A percentile compares a stretch with the other conserved stretches of the same genome.
These are phyloP conservation scores for Starmerella floris DNA, from an alignment of 805 yeast genomes.

Conservation along the genomic window DNA sequence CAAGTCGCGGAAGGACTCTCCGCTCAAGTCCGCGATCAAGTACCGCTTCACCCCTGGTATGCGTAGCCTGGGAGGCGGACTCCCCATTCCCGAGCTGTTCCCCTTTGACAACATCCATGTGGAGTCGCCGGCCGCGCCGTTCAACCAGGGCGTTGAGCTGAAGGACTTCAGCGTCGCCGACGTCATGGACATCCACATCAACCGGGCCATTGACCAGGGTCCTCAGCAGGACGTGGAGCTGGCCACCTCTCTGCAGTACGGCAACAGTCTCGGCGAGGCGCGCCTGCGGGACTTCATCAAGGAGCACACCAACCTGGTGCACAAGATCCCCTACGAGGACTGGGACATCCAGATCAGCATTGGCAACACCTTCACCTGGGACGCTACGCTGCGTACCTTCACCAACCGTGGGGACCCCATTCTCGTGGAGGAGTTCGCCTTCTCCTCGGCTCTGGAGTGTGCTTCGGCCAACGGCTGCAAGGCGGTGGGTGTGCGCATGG, in stretches of 20 bases:
- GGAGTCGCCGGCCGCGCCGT: conserved; percentile 58
- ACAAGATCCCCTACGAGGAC: conserved; percentile 41
- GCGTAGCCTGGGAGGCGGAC: conserved; percentile 88
- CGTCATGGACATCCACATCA: conserved; percentile 24
- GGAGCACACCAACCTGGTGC: conserved; percentile 45
- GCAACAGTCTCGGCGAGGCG: conserved; percentile 67
- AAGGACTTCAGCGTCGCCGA: conserved; percentile 20
- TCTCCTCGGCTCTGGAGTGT: conserved; percentile 74
- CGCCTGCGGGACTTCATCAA: conserved; percentile 53
- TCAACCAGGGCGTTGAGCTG: conserved; percentile 48
- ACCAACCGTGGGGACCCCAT: conserved; percentile 69
- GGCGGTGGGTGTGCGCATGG: conserved; percentile 64
- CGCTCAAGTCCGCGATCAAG: conserved; percentile 72
- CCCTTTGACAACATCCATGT: conserved; percentile 72
- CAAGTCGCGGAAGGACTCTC: conserved; percentile 58
- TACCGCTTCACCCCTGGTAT: conserved; percentile 61
- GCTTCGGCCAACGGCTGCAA: conserved; percentile 58
- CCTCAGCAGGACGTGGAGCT: conserved; percentile 45
- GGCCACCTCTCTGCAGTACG: conserved; percentile 83
- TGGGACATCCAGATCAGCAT: conserved; percentile 63
- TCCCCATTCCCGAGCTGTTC: conserved; percentile 81
- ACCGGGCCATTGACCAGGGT: conserved; percentile 28
- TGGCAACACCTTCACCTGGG: conserved; percentile 90
- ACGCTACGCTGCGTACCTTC: conserved; percentile 65
- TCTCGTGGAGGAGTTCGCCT: conserved; percentile 68